These are phyloP conservation scores for Xylaria sp. DNA, from an alignment of 2,329 filamentous ascomycete species.

Conservation along the genomic window DNA sequence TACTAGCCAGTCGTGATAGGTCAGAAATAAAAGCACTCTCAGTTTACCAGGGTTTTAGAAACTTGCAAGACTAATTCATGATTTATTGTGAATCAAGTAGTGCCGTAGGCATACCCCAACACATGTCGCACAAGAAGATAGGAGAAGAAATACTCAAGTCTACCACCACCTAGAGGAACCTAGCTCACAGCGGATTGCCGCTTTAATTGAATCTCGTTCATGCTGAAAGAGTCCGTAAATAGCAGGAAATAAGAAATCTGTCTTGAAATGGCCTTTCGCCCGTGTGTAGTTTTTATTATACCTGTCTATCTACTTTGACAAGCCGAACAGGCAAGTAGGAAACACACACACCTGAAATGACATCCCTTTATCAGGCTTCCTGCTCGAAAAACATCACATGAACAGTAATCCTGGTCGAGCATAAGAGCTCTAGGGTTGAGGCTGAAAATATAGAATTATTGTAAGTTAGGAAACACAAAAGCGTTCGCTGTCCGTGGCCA, in stretches of 20 bases:
- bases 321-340: constrained; percentile 13
- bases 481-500: constrained; percentile 37
- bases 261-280: constrained; percentile 4
- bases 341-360: background rate
- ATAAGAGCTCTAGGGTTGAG: background rate
- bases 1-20: no score
- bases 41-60: no score
- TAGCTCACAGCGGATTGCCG: constrained; percentile 16
- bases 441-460: constrained; percentile 1
- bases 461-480: constrained; percentile 15
- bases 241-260: constrained; percentile 14
- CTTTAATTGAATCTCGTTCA: constrained; percentile 13
- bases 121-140: no score
- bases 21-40: no score
- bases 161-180: background rate
- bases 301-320: constrained; percentile 12
- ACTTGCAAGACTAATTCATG: no score
- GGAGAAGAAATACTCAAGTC: background rate
- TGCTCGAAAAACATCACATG: background rate
- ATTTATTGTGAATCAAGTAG: no score
- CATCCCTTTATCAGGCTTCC: background rate
- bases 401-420: background rate
- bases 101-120: no score
- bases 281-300: background rate
- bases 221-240: background rate